Base-by-base conservation (phyloP, 2,329 filamentous ascomycete genomes). In the Microsporum audouinii region DNA sequence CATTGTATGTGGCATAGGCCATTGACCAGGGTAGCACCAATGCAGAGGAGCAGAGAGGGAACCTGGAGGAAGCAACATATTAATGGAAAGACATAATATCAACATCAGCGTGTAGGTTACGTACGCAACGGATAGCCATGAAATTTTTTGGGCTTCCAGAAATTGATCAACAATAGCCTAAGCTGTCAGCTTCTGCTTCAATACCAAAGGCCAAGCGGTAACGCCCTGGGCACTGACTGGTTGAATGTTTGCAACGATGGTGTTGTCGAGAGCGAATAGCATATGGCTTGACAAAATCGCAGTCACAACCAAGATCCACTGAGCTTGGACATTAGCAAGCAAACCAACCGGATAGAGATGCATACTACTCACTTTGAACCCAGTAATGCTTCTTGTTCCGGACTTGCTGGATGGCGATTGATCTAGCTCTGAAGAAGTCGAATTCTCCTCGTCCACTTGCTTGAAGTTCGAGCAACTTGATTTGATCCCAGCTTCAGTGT, bases 1-100 rank as follows among this genome's bases (percentile, higher is more conserved):
- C 70, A 55, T 79, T 71, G 67, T 80, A 80, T 1, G 71, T 68
- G 0, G 68, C 71, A 58, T 76, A 80, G 0, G 72, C 59, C 17
- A 74, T 74, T 0, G 73, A 72, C 31, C 67, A 68, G 0, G 73
- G 67, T 1, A 78, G 66, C 45, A 75, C 73, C 2, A 69, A 68
- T 0, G 73, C 70, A 3, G 74, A 75, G 0, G 41, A 45, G 14
- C 76, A 76, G 2, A 81, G 70, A 0, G 75, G 66, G 60, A 80
- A 78, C 10, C 41, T 45, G 14, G 41, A n/a, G 17, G 17, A 23
- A 5, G 14, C 7, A 23, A 12, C 5, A 7, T 5, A 12, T 45
- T 23, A 45, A 45, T 12, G 7, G 14, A 12, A 23, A 12, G 14
- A n/a, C 34, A 45, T 45, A 45, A 23, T 45, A n/a, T 2, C 5